phyloP scores from a whole-genome alignment of 306 rosid species.

The Psophocarpus tetragonolobus region DNA sequence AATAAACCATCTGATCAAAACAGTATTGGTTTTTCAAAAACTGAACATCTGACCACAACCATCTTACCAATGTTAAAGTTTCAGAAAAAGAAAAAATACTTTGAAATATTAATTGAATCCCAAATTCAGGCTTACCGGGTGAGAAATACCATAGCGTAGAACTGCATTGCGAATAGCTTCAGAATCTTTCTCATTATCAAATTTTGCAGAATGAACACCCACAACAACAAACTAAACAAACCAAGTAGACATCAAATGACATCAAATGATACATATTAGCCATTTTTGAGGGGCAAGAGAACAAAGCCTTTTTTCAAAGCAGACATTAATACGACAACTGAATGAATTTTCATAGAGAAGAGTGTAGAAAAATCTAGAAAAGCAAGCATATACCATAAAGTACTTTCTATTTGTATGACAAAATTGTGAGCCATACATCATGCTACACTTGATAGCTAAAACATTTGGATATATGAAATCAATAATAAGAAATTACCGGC shows the following conservation, averaged over 20 bases:
- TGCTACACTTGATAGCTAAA: slow-evolving; percentile 21
- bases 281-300: neutral
- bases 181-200: slow-evolving; percentile 94
- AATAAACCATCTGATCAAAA: slow-evolving; percentile 5
- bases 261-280: slow-evolving; percentile 11
- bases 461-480: slow-evolving; percentile 25
- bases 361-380: slow-evolving; percentile 18
- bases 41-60: neutral
- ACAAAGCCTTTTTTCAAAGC: neutral
- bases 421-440: slow-evolving; percentile 21
- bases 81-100: neutral
- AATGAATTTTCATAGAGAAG: slow-evolving; percentile 21
- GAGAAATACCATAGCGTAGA: slow-evolving; percentile 85
- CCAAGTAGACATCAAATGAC: slow-evolving; percentile 33
- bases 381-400: slow-evolving; percentile 13
- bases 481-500: slow-evolving; percentile 64
- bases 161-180: slow-evolving; percentile 98
- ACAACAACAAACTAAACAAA: slow-evolving; percentile 75
- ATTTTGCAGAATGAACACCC: slow-evolving; percentile 98
- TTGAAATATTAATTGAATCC: slow-evolving; percentile 20
- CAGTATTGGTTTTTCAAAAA: neutral
- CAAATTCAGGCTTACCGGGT: slow-evolving; percentile 69
- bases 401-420: slow-evolving; percentile 8
- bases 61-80: neutral
- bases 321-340: slow-evolving; percentile 13